These are phyloP conservation scores for Tulasnella sp. DNA, from an alignment of 768 basidiomycete genomes.

Conservation along the genomic window DNA sequence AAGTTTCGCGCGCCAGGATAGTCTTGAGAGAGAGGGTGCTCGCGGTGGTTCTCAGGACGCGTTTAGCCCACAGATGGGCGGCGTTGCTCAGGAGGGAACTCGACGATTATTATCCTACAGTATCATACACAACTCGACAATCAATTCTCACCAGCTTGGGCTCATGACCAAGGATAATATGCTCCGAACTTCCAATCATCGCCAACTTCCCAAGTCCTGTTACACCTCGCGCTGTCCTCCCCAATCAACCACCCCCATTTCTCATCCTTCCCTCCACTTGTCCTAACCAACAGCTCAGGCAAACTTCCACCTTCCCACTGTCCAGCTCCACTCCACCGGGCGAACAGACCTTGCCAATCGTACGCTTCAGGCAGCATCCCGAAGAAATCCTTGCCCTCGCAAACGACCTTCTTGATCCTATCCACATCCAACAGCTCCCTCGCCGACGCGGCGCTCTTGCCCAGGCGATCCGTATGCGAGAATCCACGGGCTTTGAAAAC, in stretches of 20 bases:
- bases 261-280: background rate
- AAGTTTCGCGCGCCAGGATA: too few species aligned
- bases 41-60: too few species aligned
- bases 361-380: constrained; percentile 32
- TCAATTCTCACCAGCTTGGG: background rate
- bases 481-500: constrained; percentile 25
- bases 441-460: background rate
- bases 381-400: constrained; percentile 23
- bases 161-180: background rate
- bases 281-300: background rate
- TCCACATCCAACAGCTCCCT: constrained; percentile 4
- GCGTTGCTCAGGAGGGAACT: too few species aligned
- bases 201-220: constrained; percentile 16
- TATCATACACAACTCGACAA: too few species aligned
- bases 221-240: background rate
- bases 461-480: constrained; percentile 27
- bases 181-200: constrained; percentile 26
- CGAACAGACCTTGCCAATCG: constrained; percentile 13
- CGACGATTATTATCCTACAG: too few species aligned
- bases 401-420: constrained; percentile 15
- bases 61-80: too few species aligned
- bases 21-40: too few species aligned
- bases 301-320: background rate
- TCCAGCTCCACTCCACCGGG: constrained; percentile 21
- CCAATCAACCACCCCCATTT: constrained; percentile 27